Conservation (phyloP, 345 rosid genomes). For the Populus davidiana region DNA sequence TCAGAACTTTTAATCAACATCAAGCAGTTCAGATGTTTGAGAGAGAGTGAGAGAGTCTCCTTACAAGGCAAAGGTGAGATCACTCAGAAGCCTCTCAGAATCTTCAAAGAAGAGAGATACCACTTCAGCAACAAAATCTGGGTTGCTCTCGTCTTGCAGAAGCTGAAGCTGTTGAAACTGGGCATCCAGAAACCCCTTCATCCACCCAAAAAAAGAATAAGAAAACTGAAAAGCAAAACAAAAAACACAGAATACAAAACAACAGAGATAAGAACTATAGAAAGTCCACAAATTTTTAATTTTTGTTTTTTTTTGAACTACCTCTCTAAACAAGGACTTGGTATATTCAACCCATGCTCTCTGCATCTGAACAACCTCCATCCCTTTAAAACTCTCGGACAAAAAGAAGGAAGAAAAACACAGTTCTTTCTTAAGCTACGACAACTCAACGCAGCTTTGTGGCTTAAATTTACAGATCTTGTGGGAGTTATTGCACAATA, state of each 20-base stretch:
- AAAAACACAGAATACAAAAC: background rate
- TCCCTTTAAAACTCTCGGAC: slow-evolving; percentile 15
- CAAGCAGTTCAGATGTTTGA: background rate
- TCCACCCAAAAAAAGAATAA: slow-evolving; percentile 4
- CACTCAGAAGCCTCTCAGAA: slow-evolving; percentile 81
- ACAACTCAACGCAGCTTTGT: background rate
- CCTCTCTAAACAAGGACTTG: slow-evolving; percentile 77
- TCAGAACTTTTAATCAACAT: background rate
- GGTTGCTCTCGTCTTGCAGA: slow-evolving; percentile 94
- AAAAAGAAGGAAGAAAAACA: background rate
- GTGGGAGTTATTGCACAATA: slow-evolving; percentile 19
- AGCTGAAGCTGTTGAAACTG: slow-evolving; percentile 88
- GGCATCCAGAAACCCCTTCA: slow-evolving; percentile 77
- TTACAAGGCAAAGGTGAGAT: slow-evolving; percentile 75
- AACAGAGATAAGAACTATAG: background rate
- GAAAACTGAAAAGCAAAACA: slow-evolving; percentile 1
- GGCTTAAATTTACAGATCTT: slow-evolving; percentile 32
- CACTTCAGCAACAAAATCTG: slow-evolving; percentile 91
- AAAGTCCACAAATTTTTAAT: background rate
- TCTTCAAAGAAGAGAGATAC: slow-evolving; percentile 90
- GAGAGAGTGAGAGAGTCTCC: slow-evolving; percentile 7
- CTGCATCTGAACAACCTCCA: slow-evolving; percentile 89
- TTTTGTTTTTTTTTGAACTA: slow-evolving; percentile 13
- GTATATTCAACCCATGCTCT: slow-evolving; percentile 65
- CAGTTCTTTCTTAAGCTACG: background rate